Percentiles rank a stretch among this genome's conserved stretches.
Evolutionary conservation across 495 filamentous ascomycete species (phyloP).

Genomic region (Bryoglossum gracile): DNA sequence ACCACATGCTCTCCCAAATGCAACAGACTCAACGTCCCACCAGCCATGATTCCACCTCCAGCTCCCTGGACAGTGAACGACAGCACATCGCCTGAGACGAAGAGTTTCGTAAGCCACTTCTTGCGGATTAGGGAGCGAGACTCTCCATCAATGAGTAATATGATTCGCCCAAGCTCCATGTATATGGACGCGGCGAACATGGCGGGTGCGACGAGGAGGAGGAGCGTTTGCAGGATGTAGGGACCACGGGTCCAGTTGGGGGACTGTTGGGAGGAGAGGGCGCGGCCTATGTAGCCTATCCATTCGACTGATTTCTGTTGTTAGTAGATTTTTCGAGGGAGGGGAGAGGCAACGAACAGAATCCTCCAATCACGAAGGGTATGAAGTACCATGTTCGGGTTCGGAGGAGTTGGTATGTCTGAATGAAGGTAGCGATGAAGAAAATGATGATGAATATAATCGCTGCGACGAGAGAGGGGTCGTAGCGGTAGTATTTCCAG

Average conservation of each 20-base stretch:
- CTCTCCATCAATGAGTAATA: slow-evolving; percentile 38
- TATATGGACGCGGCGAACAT: slow-evolving; percentile 48
- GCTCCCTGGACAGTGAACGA: slow-evolving; percentile 33
- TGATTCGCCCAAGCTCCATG: slow-evolving; percentile 44
- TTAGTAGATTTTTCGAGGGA: background rate
- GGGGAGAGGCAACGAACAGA: slow-evolving; percentile 37
- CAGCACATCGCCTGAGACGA: slow-evolving; percentile 37
- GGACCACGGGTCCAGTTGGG: slow-evolving; percentile 29
- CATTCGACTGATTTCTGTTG: slow-evolving; percentile 28
- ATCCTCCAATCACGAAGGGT: slow-evolving; percentile 48
- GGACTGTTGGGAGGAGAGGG: slow-evolving; percentile 31
- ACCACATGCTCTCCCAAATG: slow-evolving; percentile 36
- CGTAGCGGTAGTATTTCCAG: slow-evolving; percentile 31
- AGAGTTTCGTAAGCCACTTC: slow-evolving; percentile 36
- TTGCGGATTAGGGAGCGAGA: slow-evolving; percentile 27
- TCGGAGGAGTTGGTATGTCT: slow-evolving; percentile 41
- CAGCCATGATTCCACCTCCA: slow-evolving; percentile 21
- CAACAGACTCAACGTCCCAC: background rate
- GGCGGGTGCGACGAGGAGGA: slow-evolving; percentile 43
- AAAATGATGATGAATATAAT: slow-evolving; percentile 46
- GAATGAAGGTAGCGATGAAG: slow-evolving; percentile 33
- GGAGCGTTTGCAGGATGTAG: slow-evolving; percentile 40
- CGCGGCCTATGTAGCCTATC: slow-evolving; percentile 38
- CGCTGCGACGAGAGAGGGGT: slow-evolving; percentile 43
- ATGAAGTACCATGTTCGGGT: slow-evolving; percentile 53